A percentile compares a stretch with the other conserved stretches of the same genome.
Conservation (phyloP, 2,329 filamentous ascomycete genomes). For the Colletotrichum higginsianum region DNA sequence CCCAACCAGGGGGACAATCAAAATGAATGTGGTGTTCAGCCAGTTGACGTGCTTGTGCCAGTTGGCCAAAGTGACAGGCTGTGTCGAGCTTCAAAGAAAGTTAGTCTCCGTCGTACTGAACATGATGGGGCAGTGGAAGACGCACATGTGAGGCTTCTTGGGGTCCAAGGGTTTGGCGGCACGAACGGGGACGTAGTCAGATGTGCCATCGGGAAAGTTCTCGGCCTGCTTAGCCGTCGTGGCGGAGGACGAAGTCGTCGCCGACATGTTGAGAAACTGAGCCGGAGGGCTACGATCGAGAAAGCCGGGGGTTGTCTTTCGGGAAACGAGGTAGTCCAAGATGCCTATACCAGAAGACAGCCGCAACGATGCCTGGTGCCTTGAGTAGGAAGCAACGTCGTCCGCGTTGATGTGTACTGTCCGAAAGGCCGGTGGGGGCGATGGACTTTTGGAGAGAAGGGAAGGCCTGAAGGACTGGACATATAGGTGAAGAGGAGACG, state of each 20-base stretch:
- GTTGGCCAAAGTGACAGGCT: slow-evolving; percentile 84
- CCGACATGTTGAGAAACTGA: slow-evolving; percentile 33
- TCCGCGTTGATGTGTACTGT: not conserved
- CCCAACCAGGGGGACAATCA: slow-evolving; percentile 82
- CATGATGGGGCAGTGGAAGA: not conserved
- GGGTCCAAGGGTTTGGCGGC: slow-evolving; percentile 61
- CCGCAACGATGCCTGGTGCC: slow-evolving; percentile 22
- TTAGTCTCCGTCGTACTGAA: not conserved
- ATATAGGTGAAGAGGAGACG: not conserved
- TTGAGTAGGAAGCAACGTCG: slow-evolving; percentile 30
- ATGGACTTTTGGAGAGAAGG: slow-evolving; percentile 27
- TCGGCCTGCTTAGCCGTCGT: slow-evolving; percentile 56
- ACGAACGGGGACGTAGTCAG: slow-evolving; percentile 68
- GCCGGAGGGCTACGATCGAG: slow-evolving; percentile 14
- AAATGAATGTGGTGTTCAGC: slow-evolving; percentile 87
- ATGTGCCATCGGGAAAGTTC: slow-evolving; percentile 67
- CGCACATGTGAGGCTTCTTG: slow-evolving; percentile 82
- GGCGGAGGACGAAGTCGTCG: slow-evolving; percentile 54
- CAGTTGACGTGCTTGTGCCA: slow-evolving; percentile 96
- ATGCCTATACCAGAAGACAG: slow-evolving; percentile 26
- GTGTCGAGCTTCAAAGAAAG: slow-evolving; percentile 68
- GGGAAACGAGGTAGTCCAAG: slow-evolving; percentile 16
- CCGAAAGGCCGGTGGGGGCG: slow-evolving; percentile 13
- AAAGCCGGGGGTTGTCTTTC: slow-evolving; percentile 8
- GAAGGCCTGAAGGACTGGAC: slow-evolving; percentile 7